Conservation (phyloP, 208 protist species). For the Crithidia mellificae region DNA sequence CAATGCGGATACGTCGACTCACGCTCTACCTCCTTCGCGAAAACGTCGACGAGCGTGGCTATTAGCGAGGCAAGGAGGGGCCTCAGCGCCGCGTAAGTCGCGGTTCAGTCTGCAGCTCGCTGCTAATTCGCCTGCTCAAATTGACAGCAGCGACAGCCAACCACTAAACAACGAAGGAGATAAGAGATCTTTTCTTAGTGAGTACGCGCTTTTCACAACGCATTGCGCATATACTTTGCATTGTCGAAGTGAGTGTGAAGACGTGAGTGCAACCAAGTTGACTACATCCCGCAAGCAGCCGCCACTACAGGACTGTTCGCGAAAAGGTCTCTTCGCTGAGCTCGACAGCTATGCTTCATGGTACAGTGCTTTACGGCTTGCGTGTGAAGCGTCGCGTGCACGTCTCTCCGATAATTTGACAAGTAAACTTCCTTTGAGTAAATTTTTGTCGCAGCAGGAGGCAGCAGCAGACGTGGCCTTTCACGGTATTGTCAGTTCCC, state of each 20-base stretch:
- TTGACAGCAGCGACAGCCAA: too few relatives aligned
- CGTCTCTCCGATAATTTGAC: neutral
- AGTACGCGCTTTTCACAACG: neutral
- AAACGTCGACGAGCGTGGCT: slow-evolving; percentile 17
- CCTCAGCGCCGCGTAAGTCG: neutral
- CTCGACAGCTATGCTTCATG: slow-evolving; percentile 2
- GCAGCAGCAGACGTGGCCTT: slow-evolving; percentile 16
- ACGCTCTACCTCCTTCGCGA: neutral
- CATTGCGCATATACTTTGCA: too few relatives aligned
- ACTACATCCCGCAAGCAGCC: too few relatives aligned
- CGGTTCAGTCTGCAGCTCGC: neutral
- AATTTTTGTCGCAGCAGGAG: neutral
- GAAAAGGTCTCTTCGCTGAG: too few relatives aligned
- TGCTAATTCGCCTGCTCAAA: neutral
- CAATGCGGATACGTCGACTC: neutral
- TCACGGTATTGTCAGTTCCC: slow-evolving; percentile 25
- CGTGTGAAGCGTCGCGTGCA: neutral
- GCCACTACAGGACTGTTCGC: too few relatives aligned
- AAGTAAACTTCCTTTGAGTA: neutral
- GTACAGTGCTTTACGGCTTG: slow-evolving; percentile 16
- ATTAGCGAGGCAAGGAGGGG: neutral
- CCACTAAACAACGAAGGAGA: too few relatives aligned
- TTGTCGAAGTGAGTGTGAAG: too few relatives aligned
- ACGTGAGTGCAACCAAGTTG: too few relatives aligned
- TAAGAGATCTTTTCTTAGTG: neutral